Evolutionary conservation across 371 early-diverging fungal species (phyloP), one percentile per base, ranked within the genome.

Genomic region (Mucor circinelloides): DNA sequence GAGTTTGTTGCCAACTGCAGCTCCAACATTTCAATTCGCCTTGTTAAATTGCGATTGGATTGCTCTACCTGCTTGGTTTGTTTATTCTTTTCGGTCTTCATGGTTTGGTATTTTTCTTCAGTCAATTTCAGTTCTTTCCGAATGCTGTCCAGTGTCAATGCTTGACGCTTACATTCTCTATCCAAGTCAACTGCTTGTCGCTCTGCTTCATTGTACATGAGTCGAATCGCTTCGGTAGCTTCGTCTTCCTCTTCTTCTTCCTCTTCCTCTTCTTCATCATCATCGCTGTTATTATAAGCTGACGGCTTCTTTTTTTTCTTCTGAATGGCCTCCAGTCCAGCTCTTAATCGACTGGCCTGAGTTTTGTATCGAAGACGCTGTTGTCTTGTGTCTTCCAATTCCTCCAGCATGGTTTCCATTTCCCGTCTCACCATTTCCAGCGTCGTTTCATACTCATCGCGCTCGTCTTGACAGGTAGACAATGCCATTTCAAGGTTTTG

Each of bases 111-210:
- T 27, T 59, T 66, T 31, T 70, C 64, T 34, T 73, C 71, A 4
- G 52, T 30, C 10, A 10, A 5, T 55, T 70, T 74, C 3, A 67
- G 21, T 3, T 67, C 67, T 27, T 67, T 38, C 1, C 71, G 54
- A 25, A 74, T 15, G 27, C 67, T 61, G 5, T 21, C 31, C 17
- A 74, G 28, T 13, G 64, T 63, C 7, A 74, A 34, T 19, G 68
- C 38, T 36, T 74, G 75, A 27, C 72, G 52, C 32, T 74, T 71
- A 31, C 69, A 62, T 40, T 74, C 75, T 15, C 72, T n/a, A n/a
- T 71, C 72, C n/a, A 74, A 32, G 34, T 71, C 75, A 13, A 62
- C 60, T 3, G 72, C 65, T 19, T 71, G 75, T 40, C 75, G 55
- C 25, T 74, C 75, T 28, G 72, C 63, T 28, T 71, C 75, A 10